Evolutionary conservation across 345 rosid genomes (phyloP).

Genomic region (Melaleuca quinquenervia): DNA sequence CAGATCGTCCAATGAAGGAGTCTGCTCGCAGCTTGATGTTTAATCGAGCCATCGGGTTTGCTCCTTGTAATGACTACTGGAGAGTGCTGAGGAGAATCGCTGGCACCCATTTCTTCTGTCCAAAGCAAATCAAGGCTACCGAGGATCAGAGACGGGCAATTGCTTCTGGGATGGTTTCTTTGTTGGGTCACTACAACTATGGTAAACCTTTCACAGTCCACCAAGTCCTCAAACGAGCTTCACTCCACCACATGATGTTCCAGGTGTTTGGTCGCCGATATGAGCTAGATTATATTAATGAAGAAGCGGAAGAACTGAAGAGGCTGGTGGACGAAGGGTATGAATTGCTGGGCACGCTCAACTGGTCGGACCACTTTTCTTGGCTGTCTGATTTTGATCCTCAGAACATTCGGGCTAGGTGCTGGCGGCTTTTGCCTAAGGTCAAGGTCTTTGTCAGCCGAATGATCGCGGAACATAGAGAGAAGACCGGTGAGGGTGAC

Average conservation of each 20-base stretch:
- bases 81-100: conserved; percentile 38
- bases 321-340: conserved; percentile 43
- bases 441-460: conserved; percentile 37
- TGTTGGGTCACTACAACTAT: background rate
- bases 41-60: conserved; percentile 45
- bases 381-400: conserved; percentile 32
- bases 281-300: background rate
- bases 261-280: conserved; percentile 33
- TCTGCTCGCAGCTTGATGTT: conserved; percentile 40
- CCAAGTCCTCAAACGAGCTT: conserved; percentile 25
- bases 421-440: conserved; percentile 24
- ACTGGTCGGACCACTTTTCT: conserved; percentile 46
- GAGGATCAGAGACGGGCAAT: conserved; percentile 19
- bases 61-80: conserved; percentile 48
- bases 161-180: conserved; percentile 24
- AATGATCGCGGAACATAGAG: conserved; percentile 7
- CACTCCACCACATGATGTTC: conserved; percentile 45
- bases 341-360: conserved; percentile 31
- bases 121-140: conserved; percentile 27
- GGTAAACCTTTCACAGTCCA: conserved; percentile 3
- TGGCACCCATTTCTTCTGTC: conserved; percentile 32
- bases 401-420: conserved; percentile 31
- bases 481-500: background rate
- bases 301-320: conserved; percentile 5
- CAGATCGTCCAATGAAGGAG: conserved; percentile 42